Evolutionary conservation across 768 basidiomycete species (phyloP), one percentile per base, ranked within the genome.

Genomic region (Rhizopogon sp.): DNA sequence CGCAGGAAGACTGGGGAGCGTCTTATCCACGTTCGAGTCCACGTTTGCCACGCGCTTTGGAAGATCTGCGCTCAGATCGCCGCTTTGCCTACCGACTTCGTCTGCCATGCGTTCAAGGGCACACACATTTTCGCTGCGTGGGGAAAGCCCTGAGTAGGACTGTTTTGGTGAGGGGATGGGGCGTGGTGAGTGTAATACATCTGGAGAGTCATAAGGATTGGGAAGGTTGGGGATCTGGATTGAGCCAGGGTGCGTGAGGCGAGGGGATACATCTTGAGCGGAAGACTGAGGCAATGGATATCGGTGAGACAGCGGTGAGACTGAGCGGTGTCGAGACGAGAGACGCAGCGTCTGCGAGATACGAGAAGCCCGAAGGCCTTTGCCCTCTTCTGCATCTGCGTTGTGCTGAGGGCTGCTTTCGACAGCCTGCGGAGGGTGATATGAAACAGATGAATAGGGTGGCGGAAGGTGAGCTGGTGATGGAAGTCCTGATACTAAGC

Each of bases 61-160:
- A 13, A 61, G 52, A 58, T 66, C 61, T 50, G 53, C 56, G 44
- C 67, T 69, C 52, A 70, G 60, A 58, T 74, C 62, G 20, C 55
- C 45, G 7, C 58, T 60, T 20, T 60, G 58, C 51, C 58, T 62
- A 16, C 64, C 77, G 0, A 80, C 83, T 54, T 79, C 79, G 33
- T 81, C 85, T 0, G 86, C 89, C 76, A 93, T 83, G 66, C 79
- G 76, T 70, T 92, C 90, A 51, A 92, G 74, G 57, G 78, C 74
- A 56, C 82, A 81, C 6, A 92, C 87, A n/a, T 82, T 65, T 4
- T 57, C 46, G n/a, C 63, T 68, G 46, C 59, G 70, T n/a, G 69
- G 65, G 13, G 59, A 35, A n/a, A 54, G 52, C 13, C 57, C 63
- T 16, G 50, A 17, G 6, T 59, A 82, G 0, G 83, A 81, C 41